These are phyloP conservation scores for Elasticomyces elasticus DNA, from an alignment of 495 filamentous ascomycete species.

Conservation along the genomic window DNA sequence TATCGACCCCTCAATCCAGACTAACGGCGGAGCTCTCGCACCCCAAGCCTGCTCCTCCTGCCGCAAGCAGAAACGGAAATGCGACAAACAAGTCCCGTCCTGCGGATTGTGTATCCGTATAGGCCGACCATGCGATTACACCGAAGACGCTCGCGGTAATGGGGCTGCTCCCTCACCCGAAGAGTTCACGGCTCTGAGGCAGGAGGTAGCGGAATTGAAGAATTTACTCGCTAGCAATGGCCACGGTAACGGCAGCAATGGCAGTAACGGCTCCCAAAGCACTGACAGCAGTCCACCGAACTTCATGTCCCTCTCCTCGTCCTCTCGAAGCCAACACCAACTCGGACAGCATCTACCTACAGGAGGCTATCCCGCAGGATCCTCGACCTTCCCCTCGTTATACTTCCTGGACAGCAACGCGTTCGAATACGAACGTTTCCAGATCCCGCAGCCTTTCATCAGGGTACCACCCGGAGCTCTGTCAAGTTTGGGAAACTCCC, in stretches of 20 bases:
- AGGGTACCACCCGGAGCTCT: conserved; percentile 11
- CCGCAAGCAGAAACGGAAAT: conserved; percentile 41
- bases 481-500: conserved; percentile 10
- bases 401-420: conserved; percentile 25
- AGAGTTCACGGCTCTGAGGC: conserved; percentile 33
- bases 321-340: neutral
- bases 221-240: conserved; percentile 13
- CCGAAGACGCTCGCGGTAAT: conserved; percentile 17
- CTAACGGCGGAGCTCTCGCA: neutral
- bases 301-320: neutral
- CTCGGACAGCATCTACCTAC: no score
- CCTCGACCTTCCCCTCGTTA: conserved; percentile 15
- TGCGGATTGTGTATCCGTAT: conserved; percentile 31
- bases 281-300: neutral
- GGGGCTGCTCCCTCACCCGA: conserved; percentile 30
- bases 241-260: conserved; percentile 22
- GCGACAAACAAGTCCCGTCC: conserved; percentile 38
- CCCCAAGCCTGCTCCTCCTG: conserved; percentile 19
- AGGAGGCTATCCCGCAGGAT: no score
- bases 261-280: conserved; percentile 4
- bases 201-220: conserved; percentile 35
- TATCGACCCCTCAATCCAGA: conserved; percentile 8
- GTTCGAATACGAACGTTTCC: conserved; percentile 20
- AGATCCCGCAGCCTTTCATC: conserved; percentile 14
- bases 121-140: conserved; percentile 37